These are phyloP conservation scores for Rhizopus sp. DNA, from an alignment of 371 early-diverging fungal genomes.

Conservation along the genomic window DNA sequence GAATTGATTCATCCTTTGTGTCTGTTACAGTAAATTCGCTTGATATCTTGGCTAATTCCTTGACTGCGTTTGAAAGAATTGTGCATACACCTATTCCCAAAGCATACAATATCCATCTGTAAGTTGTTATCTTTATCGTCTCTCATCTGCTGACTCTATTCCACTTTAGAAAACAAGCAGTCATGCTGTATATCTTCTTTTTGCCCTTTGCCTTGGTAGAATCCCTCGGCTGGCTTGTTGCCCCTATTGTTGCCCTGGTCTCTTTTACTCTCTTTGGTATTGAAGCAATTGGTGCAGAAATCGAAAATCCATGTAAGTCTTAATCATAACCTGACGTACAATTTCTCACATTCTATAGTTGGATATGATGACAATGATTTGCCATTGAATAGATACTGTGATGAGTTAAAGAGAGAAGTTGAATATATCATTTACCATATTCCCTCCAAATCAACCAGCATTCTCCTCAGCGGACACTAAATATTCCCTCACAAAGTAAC, in stretches of 20 bases:
- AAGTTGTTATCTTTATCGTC: slow-evolving; percentile 12
- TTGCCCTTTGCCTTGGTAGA: slow-evolving; percentile 73
- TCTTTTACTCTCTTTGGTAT: slow-evolving; percentile 79
- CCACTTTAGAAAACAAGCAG: slow-evolving; percentile 60
- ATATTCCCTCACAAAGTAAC: neutral
- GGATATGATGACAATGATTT: slow-evolving; percentile 62
- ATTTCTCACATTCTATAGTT: slow-evolving; percentile 51
- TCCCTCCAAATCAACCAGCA: slow-evolving; percentile 37
- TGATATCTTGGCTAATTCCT: slow-evolving; percentile 59
- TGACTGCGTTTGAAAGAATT: slow-evolving; percentile 77
- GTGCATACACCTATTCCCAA: slow-evolving; percentile 77
- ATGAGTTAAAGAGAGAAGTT: slow-evolving; percentile 42
- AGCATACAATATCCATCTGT: slow-evolving; percentile 78
- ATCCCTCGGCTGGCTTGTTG: slow-evolving; percentile 51
- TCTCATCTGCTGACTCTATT: neutral
- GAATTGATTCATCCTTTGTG: slow-evolving; percentile 55
- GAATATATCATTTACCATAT: slow-evolving; percentile 51
- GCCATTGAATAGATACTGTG: slow-evolving; percentile 43
- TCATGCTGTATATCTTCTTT: slow-evolving; percentile 66
- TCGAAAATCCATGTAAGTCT: slow-evolving; percentile 44
- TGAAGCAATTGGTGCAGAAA: slow-evolving; percentile 62
- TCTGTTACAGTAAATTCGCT: slow-evolving; percentile 47
- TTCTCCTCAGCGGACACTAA: slow-evolving; percentile 43
- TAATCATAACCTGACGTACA: neutral
- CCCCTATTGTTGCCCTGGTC: slow-evolving; percentile 64